Evolutionary conservation across 441 rosid species (phyloP), one percentile per base, ranked within the genome.

Genomic region (Pelargonium australe): DNA sequence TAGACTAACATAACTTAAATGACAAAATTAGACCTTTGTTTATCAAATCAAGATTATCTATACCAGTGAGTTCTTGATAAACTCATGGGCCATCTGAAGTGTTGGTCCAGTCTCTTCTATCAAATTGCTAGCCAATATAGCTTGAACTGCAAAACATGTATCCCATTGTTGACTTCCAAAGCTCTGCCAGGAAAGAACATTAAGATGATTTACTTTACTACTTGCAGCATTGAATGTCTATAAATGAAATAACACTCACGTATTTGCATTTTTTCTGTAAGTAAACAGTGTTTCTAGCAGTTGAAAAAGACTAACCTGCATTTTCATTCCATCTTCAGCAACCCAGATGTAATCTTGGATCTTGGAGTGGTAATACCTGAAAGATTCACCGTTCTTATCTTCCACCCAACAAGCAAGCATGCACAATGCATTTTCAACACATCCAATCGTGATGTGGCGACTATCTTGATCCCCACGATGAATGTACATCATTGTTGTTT

Each of bases 401-500:
- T 75, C 78, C 0, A 85, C 90, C 97, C 97, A 91, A 76, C 96
- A 91, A 79, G 96, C 90, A 75, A 95, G 96, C 53, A 45, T 45
- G 53, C 62, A 14, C 7, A 14, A 5, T 4, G 14, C 62, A 17
- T 57, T 57, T n/a, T 57, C 62, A 1, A 57, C 25, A 19, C 19
- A 14, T 5, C 62, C 62, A n/a, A 57, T 57, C 0, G 62, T 57
- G 25, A 57, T 57, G 62, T 90, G 92, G 61, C 90, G 85, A 68
- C 95, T 91, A 77, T 86, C 90, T 78, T 92, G 90, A 72, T 91
- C 99, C 79, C 92, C 99, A 70, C 90, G 89, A 79, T 95, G 97
- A 65, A 92, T 77, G 74, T 92, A 97, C 77, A 88, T 85, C 40
- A 95, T 79, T 45, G 78, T 77, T 28, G 79, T 69, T 34, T 63